Conservation (phyloP, 2,329 filamentous ascomycete genomes). For the Emmonsia crescens region DNA sequence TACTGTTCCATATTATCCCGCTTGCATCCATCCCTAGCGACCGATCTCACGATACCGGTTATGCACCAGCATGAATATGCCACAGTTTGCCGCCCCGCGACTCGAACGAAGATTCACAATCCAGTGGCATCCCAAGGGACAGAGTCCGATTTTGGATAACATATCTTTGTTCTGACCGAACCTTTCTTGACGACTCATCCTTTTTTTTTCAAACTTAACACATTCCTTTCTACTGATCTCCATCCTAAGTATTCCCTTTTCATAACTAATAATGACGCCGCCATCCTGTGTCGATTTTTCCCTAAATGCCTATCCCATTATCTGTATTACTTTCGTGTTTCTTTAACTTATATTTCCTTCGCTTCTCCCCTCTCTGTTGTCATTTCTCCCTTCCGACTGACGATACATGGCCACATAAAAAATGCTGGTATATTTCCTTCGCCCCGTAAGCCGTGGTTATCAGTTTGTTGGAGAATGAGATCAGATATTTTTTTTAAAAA, state of each 20-base stretch:
- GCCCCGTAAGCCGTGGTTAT: background rate
- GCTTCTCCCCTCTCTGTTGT: background rate
- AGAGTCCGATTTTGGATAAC: background rate
- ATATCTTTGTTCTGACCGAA: background rate
- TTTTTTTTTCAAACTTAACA: background rate
- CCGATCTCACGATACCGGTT: background rate
- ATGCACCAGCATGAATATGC: background rate
- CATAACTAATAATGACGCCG: slow-evolving; percentile 1
- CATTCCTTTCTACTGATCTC: background rate
- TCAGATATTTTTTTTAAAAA: background rate
- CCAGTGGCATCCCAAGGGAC: background rate
- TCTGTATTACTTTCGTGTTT: background rate
- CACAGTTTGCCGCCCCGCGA: background rate
- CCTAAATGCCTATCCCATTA: background rate
- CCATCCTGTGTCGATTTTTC: slow-evolving; percentile 3
- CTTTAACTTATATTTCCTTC: background rate
- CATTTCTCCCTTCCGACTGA: background rate
- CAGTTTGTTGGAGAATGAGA: background rate
- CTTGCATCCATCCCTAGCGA: background rate
- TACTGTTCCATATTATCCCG: no score
- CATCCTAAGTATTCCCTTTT: background rate
- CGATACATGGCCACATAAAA: background rate
- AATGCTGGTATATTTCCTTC: background rate
- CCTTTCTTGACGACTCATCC: background rate
- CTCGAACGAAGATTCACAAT: background rate